Evolutionary conservation across 106 monocot species (phyloP).

Genomic region (Hemerocallis citrina): DNA sequence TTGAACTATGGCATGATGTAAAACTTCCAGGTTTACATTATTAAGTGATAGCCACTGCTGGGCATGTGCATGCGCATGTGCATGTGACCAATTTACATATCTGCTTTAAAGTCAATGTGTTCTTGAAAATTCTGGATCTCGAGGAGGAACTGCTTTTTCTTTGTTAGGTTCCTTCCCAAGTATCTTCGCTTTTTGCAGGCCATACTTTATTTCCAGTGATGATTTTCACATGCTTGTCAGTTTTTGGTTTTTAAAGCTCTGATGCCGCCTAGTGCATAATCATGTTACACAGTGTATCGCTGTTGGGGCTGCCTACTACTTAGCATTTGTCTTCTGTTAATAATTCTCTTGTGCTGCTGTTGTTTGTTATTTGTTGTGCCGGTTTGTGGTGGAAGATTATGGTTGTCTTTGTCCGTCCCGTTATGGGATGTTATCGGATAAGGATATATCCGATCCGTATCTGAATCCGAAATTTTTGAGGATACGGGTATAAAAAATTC

Average conservation of each 20-base stretch:
- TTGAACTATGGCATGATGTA: constrained; percentile 7
- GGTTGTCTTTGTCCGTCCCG: too few species aligned
- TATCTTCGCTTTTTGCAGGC: background rate
- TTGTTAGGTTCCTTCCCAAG: background rate
- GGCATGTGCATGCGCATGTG: too few species aligned
- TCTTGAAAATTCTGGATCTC: background rate
- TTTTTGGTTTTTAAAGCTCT: background rate
- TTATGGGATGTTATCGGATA: too few species aligned
- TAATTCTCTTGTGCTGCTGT: background rate
- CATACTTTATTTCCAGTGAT: background rate
- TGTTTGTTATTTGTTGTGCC: background rate
- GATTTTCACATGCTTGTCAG: constrained; percentile 8
- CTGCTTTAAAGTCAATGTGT: background rate
- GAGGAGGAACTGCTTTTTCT: background rate
- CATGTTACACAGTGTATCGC: background rate
- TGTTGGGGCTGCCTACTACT: background rate
- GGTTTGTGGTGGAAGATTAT: constrained; percentile 1
- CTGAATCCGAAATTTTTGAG: too few species aligned
- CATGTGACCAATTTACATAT: constrained; percentile 6
- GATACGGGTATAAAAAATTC: too few species aligned
- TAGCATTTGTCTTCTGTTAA: background rate
- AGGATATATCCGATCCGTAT: too few species aligned
- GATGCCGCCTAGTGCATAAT: background rate
- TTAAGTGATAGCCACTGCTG: too few species aligned
- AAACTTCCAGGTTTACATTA: constrained; percentile 2